phyloP scores from a whole-genome alignment of 2,329 filamentous ascomycete species.

The Scolecobasidium constrictum region DNA sequence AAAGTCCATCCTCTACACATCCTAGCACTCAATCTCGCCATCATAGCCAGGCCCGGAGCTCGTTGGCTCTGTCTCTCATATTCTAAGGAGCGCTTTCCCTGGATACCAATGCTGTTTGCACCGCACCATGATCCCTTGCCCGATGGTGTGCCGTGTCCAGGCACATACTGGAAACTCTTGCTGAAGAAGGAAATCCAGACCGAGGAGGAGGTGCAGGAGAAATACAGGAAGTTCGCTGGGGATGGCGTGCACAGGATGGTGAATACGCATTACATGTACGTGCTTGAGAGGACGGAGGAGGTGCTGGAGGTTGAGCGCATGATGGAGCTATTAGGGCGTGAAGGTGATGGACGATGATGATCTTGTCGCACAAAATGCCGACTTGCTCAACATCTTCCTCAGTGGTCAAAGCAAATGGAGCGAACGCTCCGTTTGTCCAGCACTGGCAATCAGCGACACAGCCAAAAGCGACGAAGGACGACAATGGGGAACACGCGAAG shows the following conservation, averaged over 20 bases:
- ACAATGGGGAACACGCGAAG: too few relatives aligned
- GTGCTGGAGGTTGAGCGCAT: background rate
- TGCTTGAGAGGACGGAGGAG: slow-evolving; percentile 23
- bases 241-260: slow-evolving; percentile 23
- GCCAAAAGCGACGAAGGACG: too few relatives aligned
- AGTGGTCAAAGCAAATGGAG: too few relatives aligned
- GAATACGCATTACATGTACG: slow-evolving; percentile 28
- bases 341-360: too few relatives aligned
- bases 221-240: slow-evolving; percentile 7
- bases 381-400: too few relatives aligned
- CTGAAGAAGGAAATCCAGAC: slow-evolving; percentile 22
- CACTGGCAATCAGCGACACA: too few relatives aligned
- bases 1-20: slow-evolving; percentile 27
- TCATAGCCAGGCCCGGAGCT: slow-evolving; percentile 23
- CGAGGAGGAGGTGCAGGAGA: slow-evolving; percentile 13
- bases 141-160: slow-evolving; percentile 26
- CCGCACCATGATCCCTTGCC: slow-evolving; percentile 11
- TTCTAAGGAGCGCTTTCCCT: slow-evolving; percentile 27
- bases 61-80: slow-evolving; percentile 31
- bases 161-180: slow-evolving; percentile 24
- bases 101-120: slow-evolving; percentile 14
- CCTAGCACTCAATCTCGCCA: slow-evolving; percentile 28
- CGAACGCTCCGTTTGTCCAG: too few relatives aligned
- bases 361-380: too few relatives aligned
- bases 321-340: too few relatives aligned